Base-by-base conservation (phyloP, 2,329 filamentous ascomycete species). In the Exophiala dermatitidis region DNA sequence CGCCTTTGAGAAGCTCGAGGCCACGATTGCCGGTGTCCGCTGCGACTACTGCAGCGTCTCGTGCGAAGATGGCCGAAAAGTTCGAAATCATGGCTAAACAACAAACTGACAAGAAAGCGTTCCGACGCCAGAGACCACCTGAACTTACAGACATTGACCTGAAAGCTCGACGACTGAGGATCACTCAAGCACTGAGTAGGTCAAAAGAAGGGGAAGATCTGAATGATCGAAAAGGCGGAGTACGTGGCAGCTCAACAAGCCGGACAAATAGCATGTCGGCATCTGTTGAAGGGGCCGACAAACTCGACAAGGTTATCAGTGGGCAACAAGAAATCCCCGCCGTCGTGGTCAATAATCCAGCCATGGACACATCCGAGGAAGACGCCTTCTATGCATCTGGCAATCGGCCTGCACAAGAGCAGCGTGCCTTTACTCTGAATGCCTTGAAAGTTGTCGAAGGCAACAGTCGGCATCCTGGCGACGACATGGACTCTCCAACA, bases 111-210 rank as follows among this genome's bases (percentile, higher is more conserved):
- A 65, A 66, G 60, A 69, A 61, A 48, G 58, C 66, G 29, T 66
- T 66, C 54, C 64, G 65, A 46, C 68, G 66, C 56, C 71, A 71
- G 58, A 74, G 71, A 59, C 74, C 80, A 33, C 78, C 78, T n/a
- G 78, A 82, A 63, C 63, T 90, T 54, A 85, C 85, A 1, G 85
- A 85, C 55, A 87, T 94, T 48, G 88, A 95, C 69, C 93, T 94
- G 66, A 88, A 86, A 55, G 86, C 88, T 61, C 80, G 88, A 47
- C 79, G 90, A 62, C 85, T 89, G 65, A 83, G 84, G 56, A 94
- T 95, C 63, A 85, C 90, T 62, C 81, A 89, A 52, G 89, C 88
- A 9, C 91, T 94, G 68, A 90, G 83, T 62, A 88, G 86, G 38
- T 63, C 61, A 6, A 48, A 50, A 46, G 61, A 63, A 43, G 60